Evolutionary conservation across 768 basidiomycete species (phyloP).

Genomic region (Tricholoma sp.): DNA sequence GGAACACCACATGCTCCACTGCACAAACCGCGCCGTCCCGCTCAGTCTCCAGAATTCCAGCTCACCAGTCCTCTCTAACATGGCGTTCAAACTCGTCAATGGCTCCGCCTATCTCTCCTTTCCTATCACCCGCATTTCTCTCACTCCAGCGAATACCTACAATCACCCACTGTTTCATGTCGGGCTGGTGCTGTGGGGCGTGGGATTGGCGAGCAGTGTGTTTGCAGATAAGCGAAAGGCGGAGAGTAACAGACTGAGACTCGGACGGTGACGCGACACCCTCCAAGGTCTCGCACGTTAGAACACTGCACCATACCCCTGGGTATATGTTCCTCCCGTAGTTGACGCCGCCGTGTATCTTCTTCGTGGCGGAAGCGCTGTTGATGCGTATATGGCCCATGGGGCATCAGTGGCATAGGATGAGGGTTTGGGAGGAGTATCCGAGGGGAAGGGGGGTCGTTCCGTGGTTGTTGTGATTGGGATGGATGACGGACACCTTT

Average conservation of each 20-base stretch:
- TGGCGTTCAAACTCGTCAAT: conserved; percentile 69
- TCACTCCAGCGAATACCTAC: conserved; percentile 24
- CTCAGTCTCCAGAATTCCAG: conserved; percentile 73
- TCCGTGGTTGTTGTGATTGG: too few species aligned
- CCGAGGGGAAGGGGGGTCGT: too few species aligned
- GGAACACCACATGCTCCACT: too few species aligned
- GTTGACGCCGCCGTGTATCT: too few species aligned
- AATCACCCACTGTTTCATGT: conserved; percentile 47
- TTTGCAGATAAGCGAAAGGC: conserved; percentile 75
- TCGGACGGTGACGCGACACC: conserved; percentile 15
- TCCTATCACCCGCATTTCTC: conserved; percentile 39
- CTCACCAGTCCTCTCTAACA: conserved; percentile 49
- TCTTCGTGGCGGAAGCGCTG: too few species aligned
- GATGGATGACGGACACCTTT: too few species aligned
- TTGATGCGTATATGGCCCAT: too few species aligned
- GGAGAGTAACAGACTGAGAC: conserved; percentile 24
- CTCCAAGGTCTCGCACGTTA: too few species aligned
- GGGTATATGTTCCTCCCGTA: too few species aligned
- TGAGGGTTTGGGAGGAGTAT: too few species aligned
- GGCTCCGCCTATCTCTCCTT: conserved; percentile 67
- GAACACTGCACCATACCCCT: too few species aligned
- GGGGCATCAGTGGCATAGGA: too few species aligned
- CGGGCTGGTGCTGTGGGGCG: conserved; percentile 61
- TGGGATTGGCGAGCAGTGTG: conserved; percentile 76
- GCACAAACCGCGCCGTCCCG: conserved; percentile 74